Base-by-base conservation (phyloP, 148 eudicot species). In the Fallopia convolvulus region DNA sequence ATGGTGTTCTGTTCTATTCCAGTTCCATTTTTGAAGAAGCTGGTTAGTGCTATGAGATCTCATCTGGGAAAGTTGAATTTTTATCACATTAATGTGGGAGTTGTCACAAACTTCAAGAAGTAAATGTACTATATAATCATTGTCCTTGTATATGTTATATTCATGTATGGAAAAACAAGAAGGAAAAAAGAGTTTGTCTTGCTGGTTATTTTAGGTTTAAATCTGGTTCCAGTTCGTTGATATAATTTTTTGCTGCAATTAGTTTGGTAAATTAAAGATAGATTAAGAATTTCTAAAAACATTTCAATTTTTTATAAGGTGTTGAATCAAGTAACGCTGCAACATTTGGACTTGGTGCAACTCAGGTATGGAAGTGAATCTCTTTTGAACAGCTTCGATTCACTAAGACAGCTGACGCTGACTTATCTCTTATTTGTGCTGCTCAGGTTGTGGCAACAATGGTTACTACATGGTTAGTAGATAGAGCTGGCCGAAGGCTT, bases 1-100 rank as follows among this genome's bases (percentile, higher is more conserved):
- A 95, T 80, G 99, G 94, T 66, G 94, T 95, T 80, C 84, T 95
- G 70, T 92, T 91, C 83, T 95, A 95, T 82, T 92, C 99, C 44
- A 92, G 89, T 80, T 86, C 87, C 78, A 94, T 94, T 50, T 94
- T 94, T 83, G 61, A 79, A 79, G 75, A 87, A 83, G 99, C 99
- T 77, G 99, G 99, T 95, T 71, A 83, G 86, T 65, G 33, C 65
- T 7, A 58, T 61, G 39, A 61, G 36, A 61, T 61, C 36, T 11
- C 36, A 61, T 61, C 68, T 61, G 36, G 68, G 20, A 61, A 58
- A 61, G 68, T 61, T 14, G 4, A 10, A 61, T n/a, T n/a, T n/a
- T 23, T 61, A 10, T 26, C 36, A 21, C 36, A 61, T 10, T 23
- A 26, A 9, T 61, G 33, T 23, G 4, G 5, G 55, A 50, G 55